Conservation (phyloP, 1,284 basidiomycete genomes). For the Nidula niveotomentosa region DNA sequence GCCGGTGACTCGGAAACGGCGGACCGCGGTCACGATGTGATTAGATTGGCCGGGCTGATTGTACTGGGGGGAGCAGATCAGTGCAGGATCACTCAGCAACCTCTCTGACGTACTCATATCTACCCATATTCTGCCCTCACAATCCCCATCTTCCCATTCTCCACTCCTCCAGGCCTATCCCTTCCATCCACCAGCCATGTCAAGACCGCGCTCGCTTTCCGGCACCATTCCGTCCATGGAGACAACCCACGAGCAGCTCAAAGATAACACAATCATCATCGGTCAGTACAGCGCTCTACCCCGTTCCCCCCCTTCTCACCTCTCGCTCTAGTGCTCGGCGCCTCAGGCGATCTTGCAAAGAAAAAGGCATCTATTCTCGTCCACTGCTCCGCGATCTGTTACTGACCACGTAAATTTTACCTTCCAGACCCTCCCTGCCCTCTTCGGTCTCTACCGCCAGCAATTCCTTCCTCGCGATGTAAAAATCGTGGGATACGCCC, state of each 20-base stretch:
- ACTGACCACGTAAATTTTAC: constrained; percentile 3
- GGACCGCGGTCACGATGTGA: not conserved
- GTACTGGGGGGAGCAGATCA: not conserved
- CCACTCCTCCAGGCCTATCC: constrained; percentile 3
- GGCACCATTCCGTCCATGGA: constrained; percentile 90
- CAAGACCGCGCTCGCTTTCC: constrained; percentile 56
- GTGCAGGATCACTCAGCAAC: not conserved
- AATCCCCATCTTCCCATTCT: constrained; percentile 1
- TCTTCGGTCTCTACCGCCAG: constrained; percentile 85
- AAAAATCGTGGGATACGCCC: constrained; percentile 92
- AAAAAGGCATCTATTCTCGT: constrained; percentile 76
- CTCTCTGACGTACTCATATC: not conserved
- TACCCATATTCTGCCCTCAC: not conserved
- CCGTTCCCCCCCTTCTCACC: constrained; percentile 14
- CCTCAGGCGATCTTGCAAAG: constrained; percentile 97
- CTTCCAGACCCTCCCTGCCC: constrained; percentile 86
- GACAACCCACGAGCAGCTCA: constrained; percentile 68
- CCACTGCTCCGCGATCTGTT: constrained; percentile 2
- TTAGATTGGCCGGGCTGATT: not conserved
- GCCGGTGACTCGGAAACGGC: not conserved
- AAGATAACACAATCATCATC: constrained; percentile 86
- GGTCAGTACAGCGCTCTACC: constrained; percentile 46
- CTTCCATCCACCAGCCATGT: constrained; percentile 29
- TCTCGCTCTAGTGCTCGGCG: constrained; percentile 78
- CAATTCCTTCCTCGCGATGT: constrained; percentile 81